These are phyloP conservation scores for Trichoderma sp. DNA, from an alignment of 2,329 filamentous ascomycete species.

Conservation along the genomic window DNA sequence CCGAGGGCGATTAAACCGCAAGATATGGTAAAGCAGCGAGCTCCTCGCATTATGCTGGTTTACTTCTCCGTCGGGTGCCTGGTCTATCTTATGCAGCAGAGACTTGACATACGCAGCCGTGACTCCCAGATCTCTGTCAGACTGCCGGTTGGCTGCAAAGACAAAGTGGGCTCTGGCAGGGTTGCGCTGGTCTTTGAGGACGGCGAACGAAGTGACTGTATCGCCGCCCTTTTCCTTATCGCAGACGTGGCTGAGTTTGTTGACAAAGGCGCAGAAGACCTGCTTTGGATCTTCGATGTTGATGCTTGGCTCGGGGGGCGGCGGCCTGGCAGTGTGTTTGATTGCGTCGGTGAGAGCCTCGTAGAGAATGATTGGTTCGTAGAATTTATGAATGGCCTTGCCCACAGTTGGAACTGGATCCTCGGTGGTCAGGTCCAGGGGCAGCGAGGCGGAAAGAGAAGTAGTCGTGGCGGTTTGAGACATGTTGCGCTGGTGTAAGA, in stretches of 20 bases:
- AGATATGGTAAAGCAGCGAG: not conserved
- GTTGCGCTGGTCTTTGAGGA: not conserved
- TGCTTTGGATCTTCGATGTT: not conserved
- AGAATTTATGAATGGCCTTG: not conserved
- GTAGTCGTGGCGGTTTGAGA: not conserved
- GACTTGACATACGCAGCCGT: not conserved
- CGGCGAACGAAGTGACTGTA: not conserved
- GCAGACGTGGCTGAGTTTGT: not conserved
- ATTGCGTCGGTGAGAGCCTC: not conserved
- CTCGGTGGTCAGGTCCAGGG: not conserved
- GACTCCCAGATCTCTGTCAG: not conserved
- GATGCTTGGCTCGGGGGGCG: not conserved
- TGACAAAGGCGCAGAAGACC: not conserved
- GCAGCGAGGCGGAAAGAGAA: not conserved
- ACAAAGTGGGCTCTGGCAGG: not conserved
- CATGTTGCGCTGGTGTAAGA: not conserved
- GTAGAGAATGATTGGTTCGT: not conserved
- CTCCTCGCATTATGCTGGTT: not conserved
- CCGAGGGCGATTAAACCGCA: not conserved
- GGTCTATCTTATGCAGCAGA: not conserved
- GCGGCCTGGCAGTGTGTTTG: not conserved
- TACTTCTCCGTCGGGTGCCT: not conserved
- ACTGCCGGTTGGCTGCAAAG: not conserved
- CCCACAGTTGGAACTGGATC: not conserved
- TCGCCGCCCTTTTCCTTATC: not conserved